Evolutionary conservation across 768 basidiomycete genomes (phyloP), one percentile per base, ranked within the genome.

Genomic region (Stropharia rugosoannulata): DNA sequence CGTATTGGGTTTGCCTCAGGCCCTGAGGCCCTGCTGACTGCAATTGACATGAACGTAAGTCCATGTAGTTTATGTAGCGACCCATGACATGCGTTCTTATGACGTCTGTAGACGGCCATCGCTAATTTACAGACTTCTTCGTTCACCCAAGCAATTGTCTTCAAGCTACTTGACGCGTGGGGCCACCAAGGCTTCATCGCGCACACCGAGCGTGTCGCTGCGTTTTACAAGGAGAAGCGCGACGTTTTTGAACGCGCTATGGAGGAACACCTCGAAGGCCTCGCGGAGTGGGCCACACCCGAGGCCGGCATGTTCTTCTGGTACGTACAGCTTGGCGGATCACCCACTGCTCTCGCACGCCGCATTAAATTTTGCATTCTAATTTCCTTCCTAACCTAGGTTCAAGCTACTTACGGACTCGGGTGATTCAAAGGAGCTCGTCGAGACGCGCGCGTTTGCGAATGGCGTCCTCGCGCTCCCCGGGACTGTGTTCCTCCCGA

Each of bases 241-340:
- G 86, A 93, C 62, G 75, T 85, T 18, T 96, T 97, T 68, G 89
- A 93, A 68, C 68, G 66, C 1, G 86, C 89, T 47, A 84, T 94
- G 77, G 76, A 81, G 64, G 83, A 80, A 64, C 82, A 96, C 68
- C 81, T 97, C n/a, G 73, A 75, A 47, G 92, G 85, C 2, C 75
- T 95, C 32, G 93, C 85, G 15, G 83, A 87, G 68, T 89, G 87
- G 87, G 73, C 66, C 51, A 69, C 75, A 0, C 91, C 90, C 8
- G 84, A 86, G 62, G 84, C 89, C 19, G 90, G 91, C 59, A 90
- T 95, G 90, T 95, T 96, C 77, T 85, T 93, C 68, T 95, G 91
- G 89, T 86, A 39, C 22, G 83, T 75, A 65, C 43, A 18, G n/a
- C 19, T 40, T 61, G 64, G 41, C 52, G 64, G 12, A 15, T 13